Base-by-base conservation (phyloP, 2,329 filamentous ascomycete genomes). In the Pestalotiopsis sp. region DNA sequence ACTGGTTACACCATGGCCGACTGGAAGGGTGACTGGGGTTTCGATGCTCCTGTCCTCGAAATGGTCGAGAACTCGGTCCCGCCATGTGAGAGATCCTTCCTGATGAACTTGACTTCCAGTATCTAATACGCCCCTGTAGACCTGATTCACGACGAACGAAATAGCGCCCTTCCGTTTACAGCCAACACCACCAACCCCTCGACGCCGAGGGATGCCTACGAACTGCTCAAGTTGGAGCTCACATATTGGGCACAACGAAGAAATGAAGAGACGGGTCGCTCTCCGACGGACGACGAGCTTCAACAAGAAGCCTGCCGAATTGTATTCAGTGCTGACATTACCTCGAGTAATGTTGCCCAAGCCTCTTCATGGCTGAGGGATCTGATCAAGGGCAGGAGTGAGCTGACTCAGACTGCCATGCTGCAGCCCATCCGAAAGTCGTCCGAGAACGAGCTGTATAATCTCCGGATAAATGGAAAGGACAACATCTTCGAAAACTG, bases 1-100 rank as follows among this genome's bases (percentile, higher is more conserved):
- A 86, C 84, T 31, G 89, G 89, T 80, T 87, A 86, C 71, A 88
- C 86, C 74, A 91, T 91, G 89, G 87, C 86, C 71, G 87, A 91
- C 78, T 91, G 89, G 89, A 89, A 90, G 83, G 89, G 89, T 81
- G 89, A 90, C 78, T 91, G 89, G 89, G 89, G 89, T 83, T 91
- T 91, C 71, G 89, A 91, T 67, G 80, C 82, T 36, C 85, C 87
- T 45, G 85, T 91, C 57, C 81, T 90, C 72, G 83, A 89, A 70
- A 86, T 90, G 82, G 86, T 91, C 74, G 89, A 91, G 78, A 91
- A 91, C 75, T 89, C 88, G 61, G 90, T 91, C 69, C 89, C 89
- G 67, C 89, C 89, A 64, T 91, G 87, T 89, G 84, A 82, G 86
- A 81, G 80, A 76, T 77, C 76, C 74, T n/a, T 27, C 6, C 58